Evolutionary conservation across 208 protist genomes (phyloP).

Genomic region (Ichthyophonus hoferi): DNA sequence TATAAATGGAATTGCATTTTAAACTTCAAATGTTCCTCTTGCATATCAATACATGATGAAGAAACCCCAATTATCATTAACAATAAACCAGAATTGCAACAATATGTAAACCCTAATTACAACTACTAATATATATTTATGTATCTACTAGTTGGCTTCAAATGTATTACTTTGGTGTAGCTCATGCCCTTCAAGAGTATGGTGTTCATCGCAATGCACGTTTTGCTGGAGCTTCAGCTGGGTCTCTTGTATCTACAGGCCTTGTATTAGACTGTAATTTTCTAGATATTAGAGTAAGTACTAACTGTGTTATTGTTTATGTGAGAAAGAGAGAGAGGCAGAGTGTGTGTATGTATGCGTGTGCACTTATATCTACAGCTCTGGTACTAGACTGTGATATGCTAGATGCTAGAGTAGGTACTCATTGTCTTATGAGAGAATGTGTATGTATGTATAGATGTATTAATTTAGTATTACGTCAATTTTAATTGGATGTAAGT

Average conservation of each 20-base stretch:
- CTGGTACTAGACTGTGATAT: slow-evolving; percentile 24
- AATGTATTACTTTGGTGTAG: slow-evolving; percentile 67
- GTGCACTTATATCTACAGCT: not conserved
- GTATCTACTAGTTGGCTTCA: slow-evolving; percentile 10
- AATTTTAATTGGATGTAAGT: too few species aligned
- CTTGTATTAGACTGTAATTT: slow-evolving; percentile 25
- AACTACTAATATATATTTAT: not conserved
- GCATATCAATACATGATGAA: not conserved
- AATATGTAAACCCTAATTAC: not conserved
- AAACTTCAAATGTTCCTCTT: not conserved
- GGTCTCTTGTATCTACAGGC: not conserved
- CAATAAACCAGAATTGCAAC: too few species aligned
- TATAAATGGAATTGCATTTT: not conserved
- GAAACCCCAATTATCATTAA: too few species aligned
- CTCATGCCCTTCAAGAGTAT: slow-evolving; percentile 66
- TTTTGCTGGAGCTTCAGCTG: slow-evolving; percentile 29
- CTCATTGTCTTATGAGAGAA: not conserved
- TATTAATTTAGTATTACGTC: too few species aligned
- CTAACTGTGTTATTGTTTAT: not conserved
- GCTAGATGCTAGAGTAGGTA: not conserved
- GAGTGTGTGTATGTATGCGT: too few species aligned
- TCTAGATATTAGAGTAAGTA: not conserved
- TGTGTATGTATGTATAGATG: too few species aligned
- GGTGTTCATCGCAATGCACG: slow-evolving; percentile 46
- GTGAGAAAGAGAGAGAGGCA: too few species aligned